phyloP scores from a whole-genome alignment of 345 rosid genomes.

The Draba incana region DNA sequence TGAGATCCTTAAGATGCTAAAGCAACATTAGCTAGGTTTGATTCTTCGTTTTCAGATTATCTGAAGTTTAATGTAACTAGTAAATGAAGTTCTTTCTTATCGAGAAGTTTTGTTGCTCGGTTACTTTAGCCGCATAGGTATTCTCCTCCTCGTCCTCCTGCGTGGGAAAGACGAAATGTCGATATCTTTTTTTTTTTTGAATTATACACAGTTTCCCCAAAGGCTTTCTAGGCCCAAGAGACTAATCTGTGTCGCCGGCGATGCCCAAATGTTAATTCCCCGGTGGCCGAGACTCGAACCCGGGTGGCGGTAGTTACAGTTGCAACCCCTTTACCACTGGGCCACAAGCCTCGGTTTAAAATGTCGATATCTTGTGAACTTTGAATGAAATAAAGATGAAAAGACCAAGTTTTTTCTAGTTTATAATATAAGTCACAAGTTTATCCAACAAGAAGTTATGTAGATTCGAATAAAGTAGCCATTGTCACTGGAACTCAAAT shows the following conservation, averaged over 20 bases:
- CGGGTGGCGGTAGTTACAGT: too few relatives aligned
- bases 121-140: slow-evolving; percentile 8
- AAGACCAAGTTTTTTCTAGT: background rate
- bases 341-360: too few relatives aligned
- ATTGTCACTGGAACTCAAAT: background rate
- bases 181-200: too few relatives aligned
- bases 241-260: too few relatives aligned
- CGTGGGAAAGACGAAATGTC: slow-evolving; percentile 12
- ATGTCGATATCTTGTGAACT: background rate
- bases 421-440: background rate
- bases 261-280: too few relatives aligned
- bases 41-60: background rate
- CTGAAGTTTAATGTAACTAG: background rate
- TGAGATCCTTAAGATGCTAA: slow-evolving; percentile 18
- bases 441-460: slow-evolving; percentile 6
- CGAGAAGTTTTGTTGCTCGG: slow-evolving; percentile 32
- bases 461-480: background rate
- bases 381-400: background rate
- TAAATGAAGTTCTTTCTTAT: slow-evolving; percentile 30
- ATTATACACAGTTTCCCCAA: too few relatives aligned
- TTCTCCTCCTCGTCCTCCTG: slow-evolving; percentile 33
- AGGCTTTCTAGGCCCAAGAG: too few relatives aligned
- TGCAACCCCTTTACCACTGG: too few relatives aligned
- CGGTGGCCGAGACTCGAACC: too few relatives aligned
- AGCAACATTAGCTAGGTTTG: background rate